phyloP scores from a whole-genome alignment of 176 grass and related monocot species.

The Luzula sylvatica region DNA sequence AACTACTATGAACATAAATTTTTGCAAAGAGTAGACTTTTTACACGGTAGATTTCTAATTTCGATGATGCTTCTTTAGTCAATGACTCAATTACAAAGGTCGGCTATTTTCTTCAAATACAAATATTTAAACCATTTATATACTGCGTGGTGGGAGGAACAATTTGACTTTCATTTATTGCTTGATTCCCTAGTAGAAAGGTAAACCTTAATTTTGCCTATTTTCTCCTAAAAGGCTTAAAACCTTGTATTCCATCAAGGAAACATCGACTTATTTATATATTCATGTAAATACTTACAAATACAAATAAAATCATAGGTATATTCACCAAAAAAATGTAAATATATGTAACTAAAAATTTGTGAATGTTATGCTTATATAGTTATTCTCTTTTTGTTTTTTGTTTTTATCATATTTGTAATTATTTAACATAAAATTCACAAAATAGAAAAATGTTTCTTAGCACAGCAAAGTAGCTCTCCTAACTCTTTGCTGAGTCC shows the following conservation, averaged over 20 bases:
- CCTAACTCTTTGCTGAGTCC: slow-evolving; percentile 6
- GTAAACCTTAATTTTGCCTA: background rate
- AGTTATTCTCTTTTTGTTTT: too few relatives aligned
- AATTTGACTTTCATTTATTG: background rate
- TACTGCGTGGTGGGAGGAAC: background rate
- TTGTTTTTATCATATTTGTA: background rate
- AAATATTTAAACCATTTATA: background rate
- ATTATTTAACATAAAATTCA: background rate
- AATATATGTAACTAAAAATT: too few relatives aligned
- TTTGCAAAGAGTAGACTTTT: slow-evolving; percentile 9
- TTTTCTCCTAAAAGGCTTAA: background rate
- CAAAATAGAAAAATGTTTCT: slow-evolving; percentile 5
- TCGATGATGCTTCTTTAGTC: slow-evolving; percentile 6
- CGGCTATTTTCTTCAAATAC: background rate
- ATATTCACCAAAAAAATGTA: too few relatives aligned
- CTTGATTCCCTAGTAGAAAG: background rate
- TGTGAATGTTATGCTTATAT: too few relatives aligned
- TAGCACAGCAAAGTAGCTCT: slow-evolving; percentile 14
- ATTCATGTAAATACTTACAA: too few relatives aligned
- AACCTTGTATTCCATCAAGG: background rate
- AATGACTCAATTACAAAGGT: background rate
- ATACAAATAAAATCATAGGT: too few relatives aligned
- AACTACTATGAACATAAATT: background rate
- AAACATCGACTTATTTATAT: background rate
- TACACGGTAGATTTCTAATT: background rate